A percentile compares a stretch with the other conserved stretches of the same genome.
Conservation (phyloP, 2,329 filamentous ascomycete genomes). For the Xylaria sp. region DNA sequence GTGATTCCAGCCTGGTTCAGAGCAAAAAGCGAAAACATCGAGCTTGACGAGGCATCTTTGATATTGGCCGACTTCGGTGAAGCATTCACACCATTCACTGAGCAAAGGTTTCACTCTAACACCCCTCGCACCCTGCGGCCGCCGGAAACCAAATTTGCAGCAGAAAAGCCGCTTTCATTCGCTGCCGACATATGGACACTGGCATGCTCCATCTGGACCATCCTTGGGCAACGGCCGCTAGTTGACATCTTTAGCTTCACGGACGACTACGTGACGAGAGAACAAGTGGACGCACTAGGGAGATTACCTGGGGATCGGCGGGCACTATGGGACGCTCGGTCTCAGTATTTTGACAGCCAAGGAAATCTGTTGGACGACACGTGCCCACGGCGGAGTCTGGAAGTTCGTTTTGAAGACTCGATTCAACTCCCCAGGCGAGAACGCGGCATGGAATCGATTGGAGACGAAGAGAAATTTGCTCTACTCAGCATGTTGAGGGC, state of each 20-base stretch:
- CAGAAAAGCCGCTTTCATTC: not conserved
- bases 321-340: not conserved
- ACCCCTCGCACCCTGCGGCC: not conserved
- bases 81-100: not conserved
- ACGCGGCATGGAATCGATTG: not conserved
- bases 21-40: not conserved
- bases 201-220: not conserved
- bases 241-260: not conserved
- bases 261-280: not conserved
- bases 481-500: not conserved
- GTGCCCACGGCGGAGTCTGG: not conserved
- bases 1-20: not conserved
- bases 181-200: slow-evolving; percentile 7
- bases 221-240: not conserved
- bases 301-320: not conserved
- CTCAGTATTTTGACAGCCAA: slow-evolving; percentile 5
- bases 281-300: not conserved
- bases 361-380: not conserved
- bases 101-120: not conserved
- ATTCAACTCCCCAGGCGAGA: not conserved
- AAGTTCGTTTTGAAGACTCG: not conserved
- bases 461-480: slow-evolving; percentile 5
- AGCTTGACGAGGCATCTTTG: not conserved
- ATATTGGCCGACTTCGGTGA: not conserved
- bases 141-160: slow-evolving; percentile 1